These are phyloP conservation scores for Glycine latifolia DNA, from an alignment of 306 rosid genomes.

Conservation along the genomic window DNA sequence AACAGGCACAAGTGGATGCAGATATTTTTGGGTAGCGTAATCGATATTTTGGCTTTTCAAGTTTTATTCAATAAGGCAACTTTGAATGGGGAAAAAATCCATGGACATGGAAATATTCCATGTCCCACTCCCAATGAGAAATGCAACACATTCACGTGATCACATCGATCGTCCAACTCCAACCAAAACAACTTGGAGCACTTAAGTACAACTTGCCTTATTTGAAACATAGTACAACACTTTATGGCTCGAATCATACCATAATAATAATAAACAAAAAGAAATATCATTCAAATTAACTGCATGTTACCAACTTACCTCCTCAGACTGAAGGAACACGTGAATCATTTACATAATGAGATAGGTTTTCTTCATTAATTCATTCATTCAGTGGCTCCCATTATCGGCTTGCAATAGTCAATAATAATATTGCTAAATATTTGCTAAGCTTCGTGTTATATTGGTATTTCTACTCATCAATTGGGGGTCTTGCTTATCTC, in stretches of 20 bases:
- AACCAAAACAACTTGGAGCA: background rate
- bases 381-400: no score
- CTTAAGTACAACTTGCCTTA: background rate
- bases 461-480: no score
- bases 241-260: no score
- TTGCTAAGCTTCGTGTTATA: no score
- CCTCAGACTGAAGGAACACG: background rate
- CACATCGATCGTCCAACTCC: background rate
- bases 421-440: no score
- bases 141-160: background rate
- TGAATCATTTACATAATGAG: no score
- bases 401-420: no score
- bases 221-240: background rate
- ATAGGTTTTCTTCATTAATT: no score
- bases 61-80: background rate
- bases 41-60: background rate
- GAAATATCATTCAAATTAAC: background rate
- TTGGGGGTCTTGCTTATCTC: no score
- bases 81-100: background rate
- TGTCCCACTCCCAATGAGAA: background rate
- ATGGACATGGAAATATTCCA: background rate
- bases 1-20: background rate
- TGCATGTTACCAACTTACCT: conserved; percentile 3
- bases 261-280: background rate
- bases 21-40: conserved; percentile 6